Base-by-base conservation (phyloP, 2,329 filamentous ascomycete genomes). In the Dryadomyces quercivorus region DNA sequence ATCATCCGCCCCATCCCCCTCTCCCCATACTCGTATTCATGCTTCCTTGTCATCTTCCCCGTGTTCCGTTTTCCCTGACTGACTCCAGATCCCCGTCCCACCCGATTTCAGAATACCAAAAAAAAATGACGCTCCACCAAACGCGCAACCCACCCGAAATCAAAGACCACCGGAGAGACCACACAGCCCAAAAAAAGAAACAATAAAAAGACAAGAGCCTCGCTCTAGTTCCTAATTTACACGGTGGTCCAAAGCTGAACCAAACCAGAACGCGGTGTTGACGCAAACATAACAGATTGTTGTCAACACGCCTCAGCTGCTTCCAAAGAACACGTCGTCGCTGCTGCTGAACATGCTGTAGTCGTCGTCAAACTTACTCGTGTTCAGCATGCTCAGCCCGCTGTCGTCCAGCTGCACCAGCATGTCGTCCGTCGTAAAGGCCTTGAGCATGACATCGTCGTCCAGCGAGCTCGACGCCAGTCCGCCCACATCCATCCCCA, bases 351-450 rank as follows among this genome's bases (percentile, higher is more conserved):
- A 78, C 74, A 81, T 75, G 63, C 69, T 70, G 57, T 76, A 77
- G 46, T 75, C 74, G 46, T 80, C 77, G 53, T 78, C 76, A 60
- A 77, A 78, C 65, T 78, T 78, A 65, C 66, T 70, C 61, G 76
- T 70, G 67, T 76, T 71, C 52, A 76, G 65, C 69, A 76, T 70
- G 63, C 66, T 71, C 34, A 73, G 63, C 42, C 77, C 74, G 43
- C 56, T 63, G 60, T 69, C 68, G 55, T 75, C 72, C 9, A 75
- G 65, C 55, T 67, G 69, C 15, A 71, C 67, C 40, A 75, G 65
- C 31, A 68, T 65, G 20, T 72, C 70, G 44, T 72, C 70, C 54
- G 69, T 64, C 20, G 69, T 70, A 56, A 75, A 78, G 16, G 63
- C 62, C 60, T 72, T 69, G 53, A 74, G 63, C 54, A 74, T 63